Percentiles rank a stretch among this genome's conserved stretches.
Evolutionary conservation across 768 basidiomycete genomes (phyloP).

Genomic region (Mycena galopus): DNA sequence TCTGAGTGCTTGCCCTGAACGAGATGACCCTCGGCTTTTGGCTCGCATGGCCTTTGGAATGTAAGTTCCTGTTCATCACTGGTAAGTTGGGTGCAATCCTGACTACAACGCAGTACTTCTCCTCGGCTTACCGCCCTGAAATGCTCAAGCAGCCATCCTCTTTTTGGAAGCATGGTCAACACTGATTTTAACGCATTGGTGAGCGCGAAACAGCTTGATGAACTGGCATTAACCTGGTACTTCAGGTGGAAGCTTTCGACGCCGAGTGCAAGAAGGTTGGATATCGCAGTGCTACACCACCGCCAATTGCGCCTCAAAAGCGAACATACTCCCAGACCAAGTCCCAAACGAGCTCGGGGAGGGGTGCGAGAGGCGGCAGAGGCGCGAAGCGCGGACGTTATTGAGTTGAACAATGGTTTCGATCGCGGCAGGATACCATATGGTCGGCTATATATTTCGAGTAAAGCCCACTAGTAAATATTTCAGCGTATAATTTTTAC

Average conservation of each 20-base stretch:
- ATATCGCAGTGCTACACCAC: slow-evolving; percentile 38
- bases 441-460: background rate
- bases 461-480: background rate
- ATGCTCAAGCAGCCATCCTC: slow-evolving; percentile 54
- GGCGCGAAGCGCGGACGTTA: slow-evolving; percentile 27
- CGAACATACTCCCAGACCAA: slow-evolving; percentile 32
- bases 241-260: slow-evolving; percentile 52
- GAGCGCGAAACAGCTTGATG: background rate
- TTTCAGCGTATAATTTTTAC: background rate
- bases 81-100: background rate
- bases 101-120: slow-evolving; percentile 36
- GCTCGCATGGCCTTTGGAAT: slow-evolving; percentile 66
- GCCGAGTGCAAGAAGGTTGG: slow-evolving; percentile 53
- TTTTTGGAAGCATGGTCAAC: slow-evolving; percentile 59
- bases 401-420: background rate
- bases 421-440: background rate
- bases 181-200: slow-evolving; percentile 56
- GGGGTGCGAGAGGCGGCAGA: slow-evolving; percentile 3
- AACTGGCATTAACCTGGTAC: background rate
- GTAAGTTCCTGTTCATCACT: background rate
- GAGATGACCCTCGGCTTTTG: slow-evolving; percentile 63
- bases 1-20: slow-evolving; percentile 56
- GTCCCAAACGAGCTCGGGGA: slow-evolving; percentile 9
- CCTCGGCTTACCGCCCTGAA: slow-evolving; percentile 58
- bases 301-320: slow-evolving; percentile 28